Evolutionary conservation across 495 filamentous ascomycete species (phyloP).

Genomic region (Podospora pseudoanserina): DNA sequence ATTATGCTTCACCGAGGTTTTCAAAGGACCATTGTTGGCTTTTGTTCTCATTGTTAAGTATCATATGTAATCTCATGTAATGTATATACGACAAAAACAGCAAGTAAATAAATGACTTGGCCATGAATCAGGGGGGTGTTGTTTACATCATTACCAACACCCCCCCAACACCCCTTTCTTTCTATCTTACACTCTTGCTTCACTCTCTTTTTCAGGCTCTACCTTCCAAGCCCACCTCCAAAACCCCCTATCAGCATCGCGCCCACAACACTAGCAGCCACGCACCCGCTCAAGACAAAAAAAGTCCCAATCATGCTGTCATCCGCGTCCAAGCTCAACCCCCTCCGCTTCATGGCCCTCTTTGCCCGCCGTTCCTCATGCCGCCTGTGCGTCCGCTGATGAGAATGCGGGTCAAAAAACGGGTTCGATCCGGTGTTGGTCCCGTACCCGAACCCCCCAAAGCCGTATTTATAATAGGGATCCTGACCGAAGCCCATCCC

Average conservation of each 20-base stretch:
- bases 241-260: conserved; percentile 17
- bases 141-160: background rate
- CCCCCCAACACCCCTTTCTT: background rate
- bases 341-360: conserved; percentile 18
- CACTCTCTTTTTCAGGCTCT: conserved; percentile 5
- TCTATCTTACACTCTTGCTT: no score
- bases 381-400: conserved; percentile 54
- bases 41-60: no score
- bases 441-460: conserved; percentile 1
- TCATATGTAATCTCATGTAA: no score
- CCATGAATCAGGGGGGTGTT: background rate
- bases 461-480: conserved; percentile 23
- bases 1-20: no score
- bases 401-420: conserved; percentile 63
- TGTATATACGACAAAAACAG: background rate
- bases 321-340: conserved; percentile 9
- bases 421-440: conserved; percentile 59
- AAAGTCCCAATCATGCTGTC: conserved; percentile 34
- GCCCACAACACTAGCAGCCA: conserved; percentile 37
- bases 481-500: conserved; percentile 49
- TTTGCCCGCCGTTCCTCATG: conserved; percentile 38
- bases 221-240: conserved; percentile 4
- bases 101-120: background rate
- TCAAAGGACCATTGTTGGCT: no score
- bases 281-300: conserved; percentile 19